Base-by-base conservation (phyloP, 176 grass and related monocot genomes). In the Oryza australiensis region DNA sequence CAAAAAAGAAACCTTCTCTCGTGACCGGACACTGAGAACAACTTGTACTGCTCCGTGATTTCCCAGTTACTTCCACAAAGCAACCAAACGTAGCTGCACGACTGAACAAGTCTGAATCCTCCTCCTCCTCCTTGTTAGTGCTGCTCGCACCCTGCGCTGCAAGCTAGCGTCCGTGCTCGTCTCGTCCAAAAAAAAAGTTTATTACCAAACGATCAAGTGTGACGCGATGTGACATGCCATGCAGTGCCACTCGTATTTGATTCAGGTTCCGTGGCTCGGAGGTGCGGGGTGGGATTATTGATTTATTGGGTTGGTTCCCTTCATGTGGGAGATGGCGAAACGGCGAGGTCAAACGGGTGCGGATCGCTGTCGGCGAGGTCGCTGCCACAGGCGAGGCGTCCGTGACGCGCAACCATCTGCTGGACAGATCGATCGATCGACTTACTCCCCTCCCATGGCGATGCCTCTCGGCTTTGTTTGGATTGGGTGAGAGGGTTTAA, bases 321-420 rank as follows among this genome's bases (percentile, higher is more conserved):
- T 68, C 37, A 53, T 35, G 76, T 59, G 63, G 82, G 57, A 84
- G 87, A 64, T 7, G 75, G 75, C 38, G 45, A 48, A 60, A 53
- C 74, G 35, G 49, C 41, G 28, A n/a, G 68, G 62, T 26, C 78
- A 57, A 78, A 78, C n/a, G 72, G 84, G 79, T 69, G 84, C 68
- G 75, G 74, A 86, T 83, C 79, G 63, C 74, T 83, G 74, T 90
- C 87, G 9, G 27, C 24, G 13, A 27, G 74, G 75, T 37, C 83
- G 45, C 63, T 55, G 33, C 14, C 83, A 7, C 79, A 7, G 68
- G 84, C 88, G 43, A 90, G 88, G 74, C 73, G 59, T 27, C 88
- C 88, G 88, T 90, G 88, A 90, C 5, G 62, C 68, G 49, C 88
- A 90, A 83, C 88, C 88, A 43, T 86, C 84, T 62, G 26, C 76